phyloP scores from a whole-genome alignment of 2,329 filamentous ascomycete genomes.

The Xylaria polymorpha region DNA sequence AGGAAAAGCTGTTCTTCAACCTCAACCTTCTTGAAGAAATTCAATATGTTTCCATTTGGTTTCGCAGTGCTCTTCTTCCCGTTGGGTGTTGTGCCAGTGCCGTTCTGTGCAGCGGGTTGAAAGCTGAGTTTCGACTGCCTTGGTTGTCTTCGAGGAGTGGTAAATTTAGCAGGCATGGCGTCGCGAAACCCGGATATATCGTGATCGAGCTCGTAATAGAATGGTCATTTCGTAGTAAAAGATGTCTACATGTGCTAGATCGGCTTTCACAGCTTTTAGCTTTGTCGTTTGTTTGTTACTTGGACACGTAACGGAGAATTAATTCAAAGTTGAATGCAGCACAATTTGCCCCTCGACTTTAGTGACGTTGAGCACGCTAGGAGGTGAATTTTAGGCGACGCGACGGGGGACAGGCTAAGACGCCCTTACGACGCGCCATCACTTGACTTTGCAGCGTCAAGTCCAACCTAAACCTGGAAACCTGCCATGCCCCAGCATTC shows the following conservation, averaged over 20 bases:
- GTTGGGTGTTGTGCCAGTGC: constrained; percentile 41
- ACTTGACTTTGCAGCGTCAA: constrained; percentile 41
- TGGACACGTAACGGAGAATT: neutral
- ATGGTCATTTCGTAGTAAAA: constrained; percentile 2
- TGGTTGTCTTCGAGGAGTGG: constrained; percentile 43
- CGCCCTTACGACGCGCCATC: constrained; percentile 43
- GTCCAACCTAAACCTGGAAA: neutral
- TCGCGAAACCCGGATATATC: constrained; percentile 11
- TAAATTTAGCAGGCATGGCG: constrained; percentile 43
- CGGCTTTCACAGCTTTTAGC: neutral
- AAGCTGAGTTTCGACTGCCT: constrained; percentile 50
- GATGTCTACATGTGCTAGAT: neutral
- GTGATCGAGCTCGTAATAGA: neutral
- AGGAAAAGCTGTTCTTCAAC: constrained; percentile 70
- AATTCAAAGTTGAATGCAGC: neutral
- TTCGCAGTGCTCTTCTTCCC: constrained; percentile 60
- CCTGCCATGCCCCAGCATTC: neutral
- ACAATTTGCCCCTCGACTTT: constrained; percentile 45
- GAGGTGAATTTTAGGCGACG: constrained; percentile 38
- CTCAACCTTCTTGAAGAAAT: constrained; percentile 78
- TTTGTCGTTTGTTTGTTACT: neutral
- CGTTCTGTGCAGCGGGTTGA: constrained; percentile 38
- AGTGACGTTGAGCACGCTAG: constrained; percentile 35
- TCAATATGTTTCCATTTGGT: constrained; percentile 77
- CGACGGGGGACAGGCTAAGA: constrained; percentile 32